Conservation (phyloP, 2,329 filamentous ascomycete genomes). For the Aspergillus tanneri region DNA sequence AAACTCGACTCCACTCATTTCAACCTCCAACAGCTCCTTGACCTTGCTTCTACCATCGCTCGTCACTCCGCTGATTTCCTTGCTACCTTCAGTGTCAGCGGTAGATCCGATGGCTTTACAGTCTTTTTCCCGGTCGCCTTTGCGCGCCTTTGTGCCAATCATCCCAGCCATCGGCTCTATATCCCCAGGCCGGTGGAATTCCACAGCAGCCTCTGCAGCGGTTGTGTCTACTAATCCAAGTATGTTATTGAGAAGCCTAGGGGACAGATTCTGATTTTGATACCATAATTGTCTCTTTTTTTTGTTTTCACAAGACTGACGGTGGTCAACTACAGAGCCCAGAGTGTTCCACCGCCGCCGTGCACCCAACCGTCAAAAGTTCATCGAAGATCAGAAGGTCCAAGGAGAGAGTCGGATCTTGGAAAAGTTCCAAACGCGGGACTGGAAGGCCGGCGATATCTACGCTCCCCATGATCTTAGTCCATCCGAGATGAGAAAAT, state of each 20-base stretch:
- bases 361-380: slow-evolving; percentile 32
- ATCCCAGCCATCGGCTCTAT: slow-evolving; percentile 20
- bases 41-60: neutral
- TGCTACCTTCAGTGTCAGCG: neutral
- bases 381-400: slow-evolving; percentile 38
- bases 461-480: slow-evolving; percentile 89
- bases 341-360: slow-evolving; percentile 26
- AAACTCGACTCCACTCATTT: slow-evolving; percentile 22
- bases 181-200: slow-evolving; percentile 36
- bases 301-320: no score
- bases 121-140: slow-evolving; percentile 28
- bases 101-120: slow-evolving; percentile 28
- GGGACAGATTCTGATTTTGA: no score
- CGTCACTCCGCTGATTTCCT: neutral
- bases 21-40: slow-evolving; percentile 6
- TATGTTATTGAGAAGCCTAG: neutral
- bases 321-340: slow-evolving; percentile 15
- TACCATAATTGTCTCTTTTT: no score
- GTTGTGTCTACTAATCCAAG: slow-evolving; percentile 21
- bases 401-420: slow-evolving; percentile 40
- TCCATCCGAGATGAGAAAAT: slow-evolving; percentile 76
- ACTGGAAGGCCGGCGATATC: slow-evolving; percentile 76
- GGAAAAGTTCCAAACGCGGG: slow-evolving; percentile 54
- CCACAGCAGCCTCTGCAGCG: slow-evolving; percentile 34
- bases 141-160: slow-evolving; percentile 26